These are phyloP conservation scores for Ichthyophthirius multifiliis DNA, from an alignment of 169 alveolate species.

Conservation along the genomic window DNA sequence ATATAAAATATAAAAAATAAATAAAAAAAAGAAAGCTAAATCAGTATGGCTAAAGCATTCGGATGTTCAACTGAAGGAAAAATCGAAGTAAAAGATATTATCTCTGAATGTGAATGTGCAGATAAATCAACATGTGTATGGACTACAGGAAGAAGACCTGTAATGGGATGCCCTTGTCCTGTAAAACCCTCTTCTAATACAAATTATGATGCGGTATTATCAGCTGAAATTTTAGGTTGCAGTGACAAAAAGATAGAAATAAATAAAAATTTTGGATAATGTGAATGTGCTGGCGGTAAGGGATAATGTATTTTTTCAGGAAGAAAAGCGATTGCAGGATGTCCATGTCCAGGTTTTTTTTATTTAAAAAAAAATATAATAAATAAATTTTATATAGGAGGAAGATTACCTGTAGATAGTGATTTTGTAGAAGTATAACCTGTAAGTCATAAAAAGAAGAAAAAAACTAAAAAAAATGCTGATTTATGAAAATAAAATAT, in stretches of 20 bases:
- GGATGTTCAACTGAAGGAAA: neutral
- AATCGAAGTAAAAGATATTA: neutral
- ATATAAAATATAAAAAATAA: too few species aligned
- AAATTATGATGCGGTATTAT: neutral
- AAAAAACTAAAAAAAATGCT: neutral
- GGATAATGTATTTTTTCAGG: neutral
- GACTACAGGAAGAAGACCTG: slow-evolving; percentile 13
- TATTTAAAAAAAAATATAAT: neutral
- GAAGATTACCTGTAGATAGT: neutral
- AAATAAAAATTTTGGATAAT: neutral
- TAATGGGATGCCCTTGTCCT: slow-evolving; percentile 8
- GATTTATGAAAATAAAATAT: too few species aligned
- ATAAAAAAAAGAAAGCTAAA: neutral
- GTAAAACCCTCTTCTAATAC: neutral
- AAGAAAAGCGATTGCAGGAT: neutral
- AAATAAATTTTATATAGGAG: neutral
- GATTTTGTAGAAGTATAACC: neutral
- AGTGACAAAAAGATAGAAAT: slow-evolving; percentile 3
- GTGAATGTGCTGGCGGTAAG: slow-evolving; percentile 9
- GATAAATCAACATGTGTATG: slow-evolving; percentile 1
- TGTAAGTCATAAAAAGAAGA: neutral
- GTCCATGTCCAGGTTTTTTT: slow-evolving; percentile 9
- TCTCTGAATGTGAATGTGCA: neutral
- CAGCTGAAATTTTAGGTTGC: neutral
- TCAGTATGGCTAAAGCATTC: slow-evolving; percentile 5